These are phyloP conservation scores for Calophaca sinica DNA, from an alignment of 306 rosid genomes.

Conservation along the genomic window DNA sequence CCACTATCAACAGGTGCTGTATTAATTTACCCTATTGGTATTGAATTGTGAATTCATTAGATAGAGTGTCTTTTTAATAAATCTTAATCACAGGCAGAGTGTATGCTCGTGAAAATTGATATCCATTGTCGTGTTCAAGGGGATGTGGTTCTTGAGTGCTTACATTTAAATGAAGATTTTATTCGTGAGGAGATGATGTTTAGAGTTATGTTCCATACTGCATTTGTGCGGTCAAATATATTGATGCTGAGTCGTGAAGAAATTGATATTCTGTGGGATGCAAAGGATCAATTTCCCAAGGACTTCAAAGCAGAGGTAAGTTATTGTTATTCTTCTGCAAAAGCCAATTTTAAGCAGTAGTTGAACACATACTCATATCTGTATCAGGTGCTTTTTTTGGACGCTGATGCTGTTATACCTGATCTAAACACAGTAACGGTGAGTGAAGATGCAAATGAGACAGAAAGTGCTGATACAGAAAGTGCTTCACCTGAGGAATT, in stretches of 20 bases:
- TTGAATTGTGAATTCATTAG: constrained; percentile 41
- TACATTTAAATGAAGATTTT: constrained; percentile 81
- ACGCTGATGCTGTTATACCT: constrained; percentile 89
- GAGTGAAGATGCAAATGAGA: constrained; percentile 71
- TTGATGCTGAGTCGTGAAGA: constrained; percentile 86
- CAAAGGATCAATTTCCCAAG: constrained; percentile 81
- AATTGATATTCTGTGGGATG: constrained; percentile 87
- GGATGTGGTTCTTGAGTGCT: constrained; percentile 93
- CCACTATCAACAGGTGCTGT: constrained; percentile 84
- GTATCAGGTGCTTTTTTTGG: constrained; percentile 94
- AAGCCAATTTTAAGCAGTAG: constrained; percentile 53
- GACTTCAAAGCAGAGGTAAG: constrained; percentile 97
- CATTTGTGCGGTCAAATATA: constrained; percentile 87
- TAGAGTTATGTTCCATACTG: constrained; percentile 90
- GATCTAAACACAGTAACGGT: constrained; percentile 66
- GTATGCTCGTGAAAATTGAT: constrained; percentile 86
- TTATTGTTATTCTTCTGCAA: constrained; percentile 47
- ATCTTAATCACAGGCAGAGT: constrained; percentile 84
- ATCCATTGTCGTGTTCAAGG: constrained; percentile 89
- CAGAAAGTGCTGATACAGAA: constrained; percentile 75
- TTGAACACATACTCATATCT: constrained; percentile 74
- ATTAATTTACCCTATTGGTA: constrained; percentile 43
- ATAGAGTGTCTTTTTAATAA: constrained; percentile 54
- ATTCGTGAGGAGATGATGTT: constrained; percentile 79
- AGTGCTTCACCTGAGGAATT: constrained; percentile 94